phyloP scores from a whole-genome alignment of 768 basidiomycete species.

The Tulasnella sp. region DNA sequence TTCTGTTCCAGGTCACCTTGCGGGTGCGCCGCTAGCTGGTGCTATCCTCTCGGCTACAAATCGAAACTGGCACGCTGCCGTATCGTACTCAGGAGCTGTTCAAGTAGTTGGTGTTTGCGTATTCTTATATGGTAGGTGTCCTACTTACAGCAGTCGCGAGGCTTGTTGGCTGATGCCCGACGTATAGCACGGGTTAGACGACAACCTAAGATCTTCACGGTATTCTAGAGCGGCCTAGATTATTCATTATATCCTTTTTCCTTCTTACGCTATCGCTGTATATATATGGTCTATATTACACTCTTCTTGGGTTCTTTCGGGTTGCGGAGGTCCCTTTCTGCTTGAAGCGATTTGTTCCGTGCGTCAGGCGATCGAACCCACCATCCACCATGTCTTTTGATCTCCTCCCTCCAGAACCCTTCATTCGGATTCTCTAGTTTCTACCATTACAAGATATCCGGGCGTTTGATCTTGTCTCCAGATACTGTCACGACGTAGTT shows the following conservation, averaged over 20 bases:
- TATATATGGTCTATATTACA: neutral
- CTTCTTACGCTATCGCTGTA: neutral
- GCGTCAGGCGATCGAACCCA: too few relatives aligned
- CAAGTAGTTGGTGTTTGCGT: constrained; percentile 30
- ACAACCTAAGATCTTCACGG: constrained; percentile 14
- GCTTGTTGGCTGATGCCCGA: neutral
- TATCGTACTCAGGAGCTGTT: constrained; percentile 29
- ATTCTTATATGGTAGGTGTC: constrained; percentile 30
- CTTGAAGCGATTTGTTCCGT: too few relatives aligned
- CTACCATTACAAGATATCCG: constrained; percentile 43
- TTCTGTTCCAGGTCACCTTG: constrained; percentile 25
- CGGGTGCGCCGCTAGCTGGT: constrained; percentile 32
- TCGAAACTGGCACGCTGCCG: constrained; percentile 31
- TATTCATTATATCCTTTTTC: neutral
- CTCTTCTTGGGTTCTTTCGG: neutral
- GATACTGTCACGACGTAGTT: constrained; percentile 44
- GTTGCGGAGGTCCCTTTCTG: too few relatives aligned
- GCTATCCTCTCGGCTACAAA: constrained; percentile 30
- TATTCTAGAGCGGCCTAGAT: neutral
- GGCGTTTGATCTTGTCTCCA: constrained; percentile 36
- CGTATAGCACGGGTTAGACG: constrained; percentile 17
- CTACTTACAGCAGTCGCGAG: neutral
- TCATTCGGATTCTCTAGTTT: constrained; percentile 43
- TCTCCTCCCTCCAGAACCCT: constrained; percentile 50
- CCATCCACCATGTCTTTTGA: constrained; percentile 31